Conservation (phyloP, 2,329 filamentous ascomycete species). For the Hirsutella minnesotensis region DNA sequence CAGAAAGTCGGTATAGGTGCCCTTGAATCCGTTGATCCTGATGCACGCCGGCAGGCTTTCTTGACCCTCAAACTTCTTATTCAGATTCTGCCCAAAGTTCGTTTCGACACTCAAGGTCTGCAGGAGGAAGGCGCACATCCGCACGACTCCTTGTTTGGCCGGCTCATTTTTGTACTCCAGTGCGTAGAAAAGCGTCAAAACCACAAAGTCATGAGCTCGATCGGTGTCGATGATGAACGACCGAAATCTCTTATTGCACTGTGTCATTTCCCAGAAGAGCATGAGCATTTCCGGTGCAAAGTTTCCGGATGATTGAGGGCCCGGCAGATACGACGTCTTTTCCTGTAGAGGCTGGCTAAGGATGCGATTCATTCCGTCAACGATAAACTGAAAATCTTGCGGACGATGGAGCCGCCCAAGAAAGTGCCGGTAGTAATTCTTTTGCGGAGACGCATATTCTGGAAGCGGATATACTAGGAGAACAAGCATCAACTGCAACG, state of each 20-base stretch:
- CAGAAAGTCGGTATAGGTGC: conserved; percentile 87
- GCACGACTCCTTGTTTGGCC: conserved; percentile 80
- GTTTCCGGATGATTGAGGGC: conserved; percentile 65
- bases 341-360: conserved; percentile 87
- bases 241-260: conserved; percentile 95
- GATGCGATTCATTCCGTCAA: conserved; percentile 86
- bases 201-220: conserved; percentile 81
- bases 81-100: conserved; percentile 81
- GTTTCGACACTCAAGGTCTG: conserved; percentile 91
- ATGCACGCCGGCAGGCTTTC: conserved; percentile 77
- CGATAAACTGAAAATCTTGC: conserved; percentile 95
- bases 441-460: conserved; percentile 56
- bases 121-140: conserved; percentile 95
- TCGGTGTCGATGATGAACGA: conserved; percentile 96
- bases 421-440: conserved; percentile 92
- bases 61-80: conserved; percentile 78
- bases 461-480: conserved; percentile 80
- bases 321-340: conserved; percentile 78
- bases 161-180: conserved; percentile 78
- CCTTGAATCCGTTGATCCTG: conserved; percentile 71
- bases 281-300: conserved; percentile 95
- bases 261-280: conserved; percentile 92
- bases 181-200: conserved; percentile 84
- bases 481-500: conserved; percentile 78
- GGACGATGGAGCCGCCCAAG: conserved; percentile 81